Evolutionary conservation across 345 rosid genomes (phyloP).

Genomic region (Capsella bursapastoris): DNA sequence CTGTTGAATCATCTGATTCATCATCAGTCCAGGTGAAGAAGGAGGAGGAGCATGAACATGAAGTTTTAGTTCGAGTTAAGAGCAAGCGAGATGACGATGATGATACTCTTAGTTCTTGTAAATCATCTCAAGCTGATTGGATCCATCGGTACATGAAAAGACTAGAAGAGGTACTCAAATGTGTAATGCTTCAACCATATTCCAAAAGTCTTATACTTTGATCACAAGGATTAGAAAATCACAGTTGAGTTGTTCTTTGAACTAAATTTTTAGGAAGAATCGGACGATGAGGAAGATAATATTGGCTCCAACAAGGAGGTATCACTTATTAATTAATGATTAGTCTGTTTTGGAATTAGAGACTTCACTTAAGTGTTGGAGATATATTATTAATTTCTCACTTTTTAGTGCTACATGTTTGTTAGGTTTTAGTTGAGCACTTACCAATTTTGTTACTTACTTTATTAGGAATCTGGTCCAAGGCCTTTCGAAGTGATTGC

Average conservation of each 20-base stretch:
- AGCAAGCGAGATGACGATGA: slow-evolving; percentile 52
- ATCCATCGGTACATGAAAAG: slow-evolving; percentile 82
- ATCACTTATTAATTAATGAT: slow-evolving; percentile 13
- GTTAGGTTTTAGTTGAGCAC: background rate
- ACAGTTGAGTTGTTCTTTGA: background rate
- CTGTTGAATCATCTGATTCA: slow-evolving; percentile 47
- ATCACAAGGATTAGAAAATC: background rate
- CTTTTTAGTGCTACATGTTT: background rate
- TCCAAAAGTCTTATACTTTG: background rate
- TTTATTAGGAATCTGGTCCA: slow-evolving; percentile 53
- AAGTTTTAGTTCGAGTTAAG: slow-evolving; percentile 61
- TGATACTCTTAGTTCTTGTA: slow-evolving; percentile 54
- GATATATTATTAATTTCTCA: background rate
- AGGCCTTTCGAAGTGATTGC: slow-evolving; percentile 72
- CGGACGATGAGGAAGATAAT: slow-evolving; percentile 55
- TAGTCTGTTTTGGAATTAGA: background rate
- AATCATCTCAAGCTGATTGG: slow-evolving; percentile 91
- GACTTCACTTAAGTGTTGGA: background rate
- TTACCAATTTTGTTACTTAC: background rate
- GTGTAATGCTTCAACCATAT: slow-evolving; percentile 7
- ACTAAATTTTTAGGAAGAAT: slow-evolving; percentile 58
- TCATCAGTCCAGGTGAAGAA: slow-evolving; percentile 37
- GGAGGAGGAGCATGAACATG: slow-evolving; percentile 48
- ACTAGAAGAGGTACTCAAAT: slow-evolving; percentile 71
- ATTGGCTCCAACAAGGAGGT: slow-evolving; percentile 57